Evolutionary conservation across 495 filamentous ascomycete species (phyloP), one percentile per base, ranked within the genome.

Genomic region (Clavariopsis aquatica): DNA sequence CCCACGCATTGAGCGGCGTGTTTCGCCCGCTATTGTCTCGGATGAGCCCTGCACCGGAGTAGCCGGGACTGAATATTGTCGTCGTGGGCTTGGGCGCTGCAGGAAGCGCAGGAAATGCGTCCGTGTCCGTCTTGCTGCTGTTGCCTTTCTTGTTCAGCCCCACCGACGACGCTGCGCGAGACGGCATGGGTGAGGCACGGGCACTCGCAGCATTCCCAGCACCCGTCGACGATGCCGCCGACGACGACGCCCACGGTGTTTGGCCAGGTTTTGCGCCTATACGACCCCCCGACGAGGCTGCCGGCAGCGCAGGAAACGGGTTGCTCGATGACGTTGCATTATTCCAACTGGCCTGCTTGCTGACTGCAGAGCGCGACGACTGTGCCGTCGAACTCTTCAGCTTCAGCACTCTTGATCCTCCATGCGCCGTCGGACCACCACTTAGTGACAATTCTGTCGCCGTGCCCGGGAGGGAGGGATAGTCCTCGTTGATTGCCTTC

Each of bases 401-500:
- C 61, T 86, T 87, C 26, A 91, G 76, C 15, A 92, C 85, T 41
- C 89, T 82, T 13, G 77, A 81, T 22, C 83, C 79, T 66, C 78
- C 79, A 78, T 83, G 62, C 73, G 84, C 64, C 69, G 85, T 67
- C 78, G 78, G 71, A 5, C 77, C 75, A 49, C 77, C 71, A 4
- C 78, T 76, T 1, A 80, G 72, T 0, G 83, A 81, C 0, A 80
- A 80, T 1, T 75, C 75, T 0, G 80, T 82, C 52, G 84, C 80
- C 1, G 90, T 79, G 0, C 87, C 85, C 1, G 93, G 93, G 0
- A 98, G 82, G 0, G 90, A 89, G 0, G 94, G 94, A 71, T 97
- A 98, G 76, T 98, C 93, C 76, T 97, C 94, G 68, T 96, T 93
- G 70, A 93, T 91, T 10, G 91, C 92, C 15, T 89, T 90, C 90